Evolutionary conservation across 2,329 filamentous ascomycete species (phyloP), one percentile per base, ranked within the genome.

Genomic region (Talaromyces piceae): DNA sequence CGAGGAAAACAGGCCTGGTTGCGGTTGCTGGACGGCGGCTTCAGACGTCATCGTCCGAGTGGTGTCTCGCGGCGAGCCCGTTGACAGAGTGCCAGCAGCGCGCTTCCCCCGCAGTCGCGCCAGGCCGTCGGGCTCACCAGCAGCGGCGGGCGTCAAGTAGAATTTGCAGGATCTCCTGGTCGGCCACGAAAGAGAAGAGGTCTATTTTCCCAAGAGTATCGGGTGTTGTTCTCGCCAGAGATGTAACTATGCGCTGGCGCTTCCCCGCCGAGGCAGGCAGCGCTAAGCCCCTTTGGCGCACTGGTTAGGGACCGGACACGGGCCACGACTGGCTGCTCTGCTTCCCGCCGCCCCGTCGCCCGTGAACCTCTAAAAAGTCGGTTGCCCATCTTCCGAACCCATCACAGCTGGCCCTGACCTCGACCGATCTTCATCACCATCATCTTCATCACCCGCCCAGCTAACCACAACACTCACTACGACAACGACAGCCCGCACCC

Each of bases 341-440:
- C 37, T 41, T 41, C 37, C 16, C 20, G 37, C 37, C 39, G 20
- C 18, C 39, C 13, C 6, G 12, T 41, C 22, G 39, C 39, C 39
- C 39, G 39, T 22, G 39, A n/a, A n/a, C n/a, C n/a, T 22, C 39
- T 43, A 43, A 43, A 43, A 43, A 43, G 20, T 25, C 20, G 39
- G 20, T 43, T 22, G 39, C 9, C 39, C 39, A 25, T 43, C 39
- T 43, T 43, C 39, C 39, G 39, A 22, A 43, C 20, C 33, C 39
- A 43, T 23, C 39, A n/a, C n/a, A 41, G 20, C 39, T 23, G 39
- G 39, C 39, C 39, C 39, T 20, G 39, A 43, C 39, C 39, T 25
- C 30, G 25, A 12, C 16, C 50, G 22, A 43, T 28, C n/a, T 41
- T 48, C 52, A 47, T 50, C 52, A 23, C 48, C 41, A 45, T 49